Base-by-base conservation (phyloP, 345 rosid genomes). In the Pelargonium nanum region DNA sequence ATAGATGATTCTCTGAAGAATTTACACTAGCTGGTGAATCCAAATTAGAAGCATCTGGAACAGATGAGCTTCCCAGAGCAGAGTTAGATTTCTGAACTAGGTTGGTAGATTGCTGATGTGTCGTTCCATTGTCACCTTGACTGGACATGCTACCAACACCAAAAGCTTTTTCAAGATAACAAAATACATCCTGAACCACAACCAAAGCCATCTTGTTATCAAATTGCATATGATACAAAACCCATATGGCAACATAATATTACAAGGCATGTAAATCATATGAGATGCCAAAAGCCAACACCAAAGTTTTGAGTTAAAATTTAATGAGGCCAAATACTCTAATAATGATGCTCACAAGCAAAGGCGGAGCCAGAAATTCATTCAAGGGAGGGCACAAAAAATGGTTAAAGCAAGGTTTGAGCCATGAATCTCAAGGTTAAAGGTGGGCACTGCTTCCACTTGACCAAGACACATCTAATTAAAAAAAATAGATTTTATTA, bases 91-190 rank as follows among this genome's bases (percentile, higher is more conserved):
- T 87, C 54, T 81, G 79, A 69, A 71, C 76, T 53, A 80, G 74
- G 83, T 74, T 85, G 40, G 81, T 26, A 64, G 89, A 79, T 68
- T 78, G 99, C 44, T 77, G 86, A 53, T 63, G 82, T 63, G 68
- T 61, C 8, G 75, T 84, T 62, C 87, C 87, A 74, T 72, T 76
- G 64, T 87, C 96, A 30, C 78, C 80, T 69, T 83, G 95, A 77
- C 72, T 80, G 48, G 48, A 0, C 10, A 2, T 7, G 15, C 15
- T 40, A 40, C 48, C 15, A 70, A 74, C 85, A 69, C 84, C 84
- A 70, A 83, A 86, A 50, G 89, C 77, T 69, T 78, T 93, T 54
- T 83, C 99, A 65, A 93, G 65, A 79, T 86, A 81, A 68, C 72
- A 70, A 58, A 90, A 81, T 50, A 93, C 89, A 70, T 74, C 96